Evolutionary conservation across 2,329 filamentous ascomycete genomes (phyloP), one percentile per base, ranked within the genome.

Genomic region (Fusarium udum): DNA sequence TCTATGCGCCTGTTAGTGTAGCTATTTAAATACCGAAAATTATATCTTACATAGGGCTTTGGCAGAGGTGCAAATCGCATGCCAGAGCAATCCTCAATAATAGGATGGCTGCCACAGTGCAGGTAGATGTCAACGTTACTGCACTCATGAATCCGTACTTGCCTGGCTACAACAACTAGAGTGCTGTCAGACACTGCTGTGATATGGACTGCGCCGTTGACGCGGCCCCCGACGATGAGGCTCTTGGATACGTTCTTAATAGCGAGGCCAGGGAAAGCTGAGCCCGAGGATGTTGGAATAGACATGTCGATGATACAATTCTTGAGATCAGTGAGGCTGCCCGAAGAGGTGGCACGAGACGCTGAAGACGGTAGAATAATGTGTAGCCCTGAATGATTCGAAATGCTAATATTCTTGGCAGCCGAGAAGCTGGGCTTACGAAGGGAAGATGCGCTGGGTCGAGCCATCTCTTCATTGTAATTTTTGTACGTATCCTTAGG

Each of bases 121-220:
- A 99, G 85, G 80, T 98, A 98, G 16, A 99, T 87, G 74, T 94
- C 90, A 40, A 97, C 92, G 69, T 95, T 89, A 49, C 85, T 86
- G 79, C 94, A 97, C 74, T 95, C 92, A 80, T 99, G 96, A 85
- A 99, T 95, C 28, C 96, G 90, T 77, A 97, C 94, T 82, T 99
- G 96, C n/a, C 92, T 88, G 59, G 93, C 93, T 12, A 90, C 87
- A 6, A 97, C 90, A 1, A 98, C 90, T 20, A 97, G 82, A n/a
- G 94, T 88, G 71, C 91, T 93, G 76, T 94, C 86, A 57, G 86
- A 84, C 3, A 97, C 84, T 2, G 87, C 88, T 0, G 95, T 98
- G 58, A 98, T 89, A 79, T 98, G 95, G 14, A 92, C 91, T 1
- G 96, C 90, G 0, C 96, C 96, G 45, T 88, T 86, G 11, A 98